Evolutionary conservation across 2,329 filamentous ascomycete genomes (phyloP).

Genomic region (Xylaria sp.): DNA sequence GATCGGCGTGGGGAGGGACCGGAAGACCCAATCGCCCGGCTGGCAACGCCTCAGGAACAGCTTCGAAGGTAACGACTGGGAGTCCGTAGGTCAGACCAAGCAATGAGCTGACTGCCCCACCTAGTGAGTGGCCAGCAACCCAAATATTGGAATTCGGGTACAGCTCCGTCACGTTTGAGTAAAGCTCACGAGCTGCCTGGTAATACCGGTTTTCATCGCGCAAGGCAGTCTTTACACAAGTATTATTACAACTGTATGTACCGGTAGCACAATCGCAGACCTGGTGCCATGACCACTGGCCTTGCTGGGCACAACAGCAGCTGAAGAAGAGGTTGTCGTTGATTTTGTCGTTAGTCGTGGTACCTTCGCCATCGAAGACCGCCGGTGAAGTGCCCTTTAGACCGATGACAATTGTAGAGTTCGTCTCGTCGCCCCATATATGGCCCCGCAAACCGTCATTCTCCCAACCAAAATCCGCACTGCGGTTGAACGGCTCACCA

Average conservation of each 20-base stretch:
- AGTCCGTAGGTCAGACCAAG: slow-evolving; percentile 88
- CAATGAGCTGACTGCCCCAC: slow-evolving; percentile 85
- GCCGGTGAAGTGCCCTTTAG: slow-evolving; percentile 90
- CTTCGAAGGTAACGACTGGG: slow-evolving; percentile 90
- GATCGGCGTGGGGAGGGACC: slow-evolving; percentile 75
- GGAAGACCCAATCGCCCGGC: slow-evolving; percentile 84
- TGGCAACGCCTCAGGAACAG: slow-evolving; percentile 86
- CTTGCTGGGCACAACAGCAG: slow-evolving; percentile 94
- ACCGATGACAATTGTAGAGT: slow-evolving; percentile 86
- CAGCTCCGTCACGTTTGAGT: slow-evolving; percentile 85
- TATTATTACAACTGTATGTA: slow-evolving; percentile 89
- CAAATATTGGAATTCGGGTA: slow-evolving; percentile 86
- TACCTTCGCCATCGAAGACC: slow-evolving; percentile 94
- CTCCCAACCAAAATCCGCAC: slow-evolving; percentile 91
- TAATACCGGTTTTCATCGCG: slow-evolving; percentile 89
- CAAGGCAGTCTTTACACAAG: slow-evolving; percentile 77
- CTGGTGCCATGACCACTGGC: slow-evolving; percentile 85
- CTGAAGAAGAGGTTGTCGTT: slow-evolving; percentile 99
- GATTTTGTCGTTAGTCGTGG: slow-evolving; percentile 94
- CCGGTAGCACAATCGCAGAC: slow-evolving; percentile 90
- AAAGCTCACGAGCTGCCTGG: slow-evolving; percentile 83
- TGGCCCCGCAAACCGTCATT: slow-evolving; percentile 87
- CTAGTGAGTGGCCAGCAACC: slow-evolving; percentile 90
- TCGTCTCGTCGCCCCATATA: slow-evolving; percentile 83
- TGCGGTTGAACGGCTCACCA: slow-evolving; percentile 78